Evolutionary conservation across 1,284 basidiomycete species (phyloP).

Genomic region (Rhodotorula sp.): DNA sequence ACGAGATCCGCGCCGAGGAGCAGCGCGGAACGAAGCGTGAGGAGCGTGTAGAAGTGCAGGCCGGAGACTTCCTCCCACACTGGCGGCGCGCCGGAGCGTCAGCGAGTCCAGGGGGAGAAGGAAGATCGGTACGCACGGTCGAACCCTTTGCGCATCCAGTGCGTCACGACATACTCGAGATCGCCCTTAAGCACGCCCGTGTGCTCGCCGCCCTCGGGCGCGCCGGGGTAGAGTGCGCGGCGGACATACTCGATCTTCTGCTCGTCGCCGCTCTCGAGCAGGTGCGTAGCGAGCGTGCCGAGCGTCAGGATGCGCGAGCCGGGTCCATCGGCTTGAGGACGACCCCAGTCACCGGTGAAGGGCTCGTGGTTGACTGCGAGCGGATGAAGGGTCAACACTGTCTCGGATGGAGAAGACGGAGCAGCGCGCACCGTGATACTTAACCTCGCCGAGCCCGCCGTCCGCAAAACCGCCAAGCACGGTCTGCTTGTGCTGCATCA

Average conservation of each 20-base stretch:
- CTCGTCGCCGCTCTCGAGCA: conserved; percentile 50
- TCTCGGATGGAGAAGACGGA: no score
- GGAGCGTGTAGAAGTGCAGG: conserved; percentile 55
- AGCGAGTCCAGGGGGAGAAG: neutral
- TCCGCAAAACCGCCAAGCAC: conserved; percentile 53
- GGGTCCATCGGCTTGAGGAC: conserved; percentile 54
- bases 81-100: neutral
- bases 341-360: conserved; percentile 37
- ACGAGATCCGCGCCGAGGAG: conserved; percentile 51
- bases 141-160: conserved; percentile 51
- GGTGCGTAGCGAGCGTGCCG: conserved; percentile 53
- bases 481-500: conserved; percentile 53
- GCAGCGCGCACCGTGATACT: conserved; percentile 53
- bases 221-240: conserved; percentile 49
- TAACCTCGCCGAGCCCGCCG: conserved; percentile 60
- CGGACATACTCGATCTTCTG: conserved; percentile 51
- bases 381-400: neutral
- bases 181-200: conserved; percentile 56
- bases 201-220: conserved; percentile 37
- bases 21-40: conserved; percentile 52
- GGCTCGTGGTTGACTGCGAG: conserved; percentile 20
- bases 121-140: conserved; percentile 51
- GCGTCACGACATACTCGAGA: conserved; percentile 55
- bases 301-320: conserved; percentile 55
- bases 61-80: conserved; percentile 51